Evolutionary conservation across 352 stramenopile species (phyloP), one percentile per base, ranked within the genome.

Genomic region (Globisporangium barbulae): DNA sequence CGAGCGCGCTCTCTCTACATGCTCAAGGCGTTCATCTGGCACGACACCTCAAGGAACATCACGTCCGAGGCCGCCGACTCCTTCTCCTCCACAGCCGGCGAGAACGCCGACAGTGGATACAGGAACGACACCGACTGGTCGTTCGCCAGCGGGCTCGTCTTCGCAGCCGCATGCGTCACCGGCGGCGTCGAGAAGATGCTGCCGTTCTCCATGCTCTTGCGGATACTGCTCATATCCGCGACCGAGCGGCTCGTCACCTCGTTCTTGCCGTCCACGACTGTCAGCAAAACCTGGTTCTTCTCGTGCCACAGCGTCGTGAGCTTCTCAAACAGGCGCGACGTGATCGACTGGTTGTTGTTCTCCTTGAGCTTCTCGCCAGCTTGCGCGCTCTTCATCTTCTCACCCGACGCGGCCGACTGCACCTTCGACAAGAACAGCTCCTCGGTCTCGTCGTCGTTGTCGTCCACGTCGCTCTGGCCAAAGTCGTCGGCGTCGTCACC

Each of bases 221-320:
- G 81, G 63, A 94, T 91, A 59, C 70, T 82, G 69, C 83, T 92
- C 83, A 94, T 89, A 67, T 94, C 86, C 10, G 84, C 86, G 21
- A 94, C 74, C 30, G 81, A 88, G 59, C 84, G 86, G 15, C 81
- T 73, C 56, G 81, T 83, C 47, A 90, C 81, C 48, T 86, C 65
- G 66, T 91, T 86, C 66, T 90, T 90, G 64, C 78, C 72, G 60
- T 92, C 73, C 63, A 79, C 60, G 22, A 94, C 76, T 12, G 83
- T 93, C 22, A 91, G 65, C 54, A 94, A 55, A 60, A 94, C 86
- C 61, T 93, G 84, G 68, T 90, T 90, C 78, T 94, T 94, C 67
- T 94, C 86, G 44, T 81, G 83, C 86, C 86, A 94, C 25, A 94
- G 64, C 48, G 75, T 74, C 35, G 86, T 92, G 30, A 94, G 70